Conservation (phyloP, 257 asterid genomes). For the Solanum ahanhuiri region DNA sequence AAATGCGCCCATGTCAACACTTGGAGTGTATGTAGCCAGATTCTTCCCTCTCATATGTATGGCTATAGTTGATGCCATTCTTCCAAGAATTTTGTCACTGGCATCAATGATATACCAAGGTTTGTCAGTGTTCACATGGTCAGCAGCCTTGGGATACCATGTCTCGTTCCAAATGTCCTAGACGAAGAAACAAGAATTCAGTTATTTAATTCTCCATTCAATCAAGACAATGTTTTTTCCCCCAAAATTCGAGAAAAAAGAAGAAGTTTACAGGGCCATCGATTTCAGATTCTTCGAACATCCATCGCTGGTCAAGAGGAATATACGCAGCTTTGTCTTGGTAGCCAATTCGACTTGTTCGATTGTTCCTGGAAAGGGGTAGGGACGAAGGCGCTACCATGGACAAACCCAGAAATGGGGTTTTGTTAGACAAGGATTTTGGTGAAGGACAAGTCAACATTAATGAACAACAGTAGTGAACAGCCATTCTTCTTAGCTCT, state of each 20-base stretch:
- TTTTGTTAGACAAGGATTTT: conserved; percentile 24
- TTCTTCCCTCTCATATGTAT: conserved; percentile 87
- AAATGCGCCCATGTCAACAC: conserved; percentile 99
- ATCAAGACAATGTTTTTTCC: background rate
- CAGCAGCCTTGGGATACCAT: conserved; percentile 95
- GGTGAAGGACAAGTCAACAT: conserved; percentile 4
- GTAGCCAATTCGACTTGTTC: conserved; percentile 34
- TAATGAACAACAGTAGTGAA: background rate
- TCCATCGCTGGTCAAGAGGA: conserved; percentile 72
- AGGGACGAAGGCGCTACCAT: conserved; percentile 8
- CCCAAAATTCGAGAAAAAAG: background rate
- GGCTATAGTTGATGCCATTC: conserved; percentile 90
- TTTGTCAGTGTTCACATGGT: conserved; percentile 74
- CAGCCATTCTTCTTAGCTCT: background rate
- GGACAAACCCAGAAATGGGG: conserved; percentile 53
- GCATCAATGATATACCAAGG: conserved; percentile 93
- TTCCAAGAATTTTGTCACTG: conserved; percentile 79
- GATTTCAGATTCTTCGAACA: conserved; percentile 61
- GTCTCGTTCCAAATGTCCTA: conserved; percentile 93
- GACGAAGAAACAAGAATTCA: conserved; percentile 4
- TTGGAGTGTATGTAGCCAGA: conserved; percentile 85
- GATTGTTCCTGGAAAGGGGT: background rate
- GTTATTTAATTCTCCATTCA: background rate
- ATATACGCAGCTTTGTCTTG: conserved; percentile 35
- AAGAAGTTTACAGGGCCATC: conserved; percentile 49